Conservation (phyloP, 2,329 filamentous ascomycete genomes). For the Elsinoe necatrix region DNA sequence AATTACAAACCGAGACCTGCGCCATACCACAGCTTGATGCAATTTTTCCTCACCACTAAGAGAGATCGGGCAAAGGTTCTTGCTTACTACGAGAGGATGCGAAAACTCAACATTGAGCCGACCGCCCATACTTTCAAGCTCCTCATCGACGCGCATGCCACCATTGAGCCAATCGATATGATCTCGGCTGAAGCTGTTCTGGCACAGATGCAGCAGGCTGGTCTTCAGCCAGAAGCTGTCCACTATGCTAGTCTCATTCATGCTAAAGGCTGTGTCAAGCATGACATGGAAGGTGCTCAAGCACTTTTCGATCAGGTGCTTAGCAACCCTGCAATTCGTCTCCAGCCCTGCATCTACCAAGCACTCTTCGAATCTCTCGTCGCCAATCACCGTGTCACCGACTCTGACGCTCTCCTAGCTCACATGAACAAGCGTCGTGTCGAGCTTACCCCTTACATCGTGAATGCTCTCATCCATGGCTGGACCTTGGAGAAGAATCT, state of each 20-base stretch:
- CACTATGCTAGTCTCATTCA: conserved; percentile 96
- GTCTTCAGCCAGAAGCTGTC: conserved; percentile 75
- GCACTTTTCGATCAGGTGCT: conserved; percentile 75
- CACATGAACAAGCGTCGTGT: conserved; percentile 68
- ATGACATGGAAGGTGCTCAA: conserved; percentile 78
- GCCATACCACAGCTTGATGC: conserved; percentile 99
- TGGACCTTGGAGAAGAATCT: conserved; percentile 85
- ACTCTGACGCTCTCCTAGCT: conserved; percentile 57
- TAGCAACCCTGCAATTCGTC: conserved; percentile 54
- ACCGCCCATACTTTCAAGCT: conserved; percentile 98
- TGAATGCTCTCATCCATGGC: conserved; percentile 94
- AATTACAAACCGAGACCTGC: conserved; percentile 98
- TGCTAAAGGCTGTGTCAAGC: conserved; percentile 85
- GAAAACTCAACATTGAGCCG: conserved; percentile 72
- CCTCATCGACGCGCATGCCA: conserved; percentile 88
- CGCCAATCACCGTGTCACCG: conserved; percentile 76
- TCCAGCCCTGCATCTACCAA: conserved; percentile 85
- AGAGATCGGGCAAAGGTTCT: conserved; percentile 91
- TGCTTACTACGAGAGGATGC: conserved; percentile 92
- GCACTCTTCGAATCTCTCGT: conserved; percentile 96
- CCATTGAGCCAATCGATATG: conserved; percentile 87
- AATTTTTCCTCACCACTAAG: conserved; percentile 97
- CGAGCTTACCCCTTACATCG: conserved; percentile 92
- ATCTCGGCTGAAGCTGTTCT: conserved; percentile 75
- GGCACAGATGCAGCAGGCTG: conserved; percentile 63